Conservation (phyloP, 371 early-diverging fungal genomes). For the Batkoa obscura region DNA sequence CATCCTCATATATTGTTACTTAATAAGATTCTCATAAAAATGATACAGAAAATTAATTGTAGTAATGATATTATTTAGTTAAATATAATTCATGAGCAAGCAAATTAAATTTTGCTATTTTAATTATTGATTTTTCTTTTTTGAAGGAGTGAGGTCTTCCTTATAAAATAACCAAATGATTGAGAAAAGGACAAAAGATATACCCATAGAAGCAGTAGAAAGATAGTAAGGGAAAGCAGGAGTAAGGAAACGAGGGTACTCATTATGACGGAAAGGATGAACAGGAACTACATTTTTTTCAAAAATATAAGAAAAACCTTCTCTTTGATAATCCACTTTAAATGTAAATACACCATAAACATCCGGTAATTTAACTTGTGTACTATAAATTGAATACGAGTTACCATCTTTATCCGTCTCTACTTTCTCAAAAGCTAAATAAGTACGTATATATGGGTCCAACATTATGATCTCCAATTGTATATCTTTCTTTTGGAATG, state of each 20-base stretch:
- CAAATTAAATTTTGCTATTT: too few species aligned
- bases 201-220: slow-evolving; percentile 59
- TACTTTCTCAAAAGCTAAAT: slow-evolving; percentile 28
- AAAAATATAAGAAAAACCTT: slow-evolving; percentile 51
- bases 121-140: too few species aligned
- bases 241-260: slow-evolving; percentile 78
- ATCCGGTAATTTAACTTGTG: slow-evolving; percentile 65
- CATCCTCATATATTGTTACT: too few species aligned
- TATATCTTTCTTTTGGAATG: slow-evolving; percentile 42
- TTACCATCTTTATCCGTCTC: background rate
- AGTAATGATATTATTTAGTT: too few species aligned
- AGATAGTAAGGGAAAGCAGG: slow-evolving; percentile 89
- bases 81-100: too few species aligned
- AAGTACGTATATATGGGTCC: slow-evolving; percentile 83
- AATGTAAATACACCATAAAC: slow-evolving; percentile 92
- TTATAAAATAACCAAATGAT: slow-evolving; percentile 42
- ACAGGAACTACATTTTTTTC: slow-evolving; percentile 62
- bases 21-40: too few species aligned
- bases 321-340: slow-evolving; percentile 72
- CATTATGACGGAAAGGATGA: slow-evolving; percentile 82
- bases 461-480: slow-evolving; percentile 90
- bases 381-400: slow-evolving; percentile 20
- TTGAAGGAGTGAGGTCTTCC: too few species aligned
- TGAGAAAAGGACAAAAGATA: slow-evolving; percentile 67
- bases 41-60: too few species aligned